Conservation (phyloP, 257 asterid species). For the Solanum rostratum region DNA sequence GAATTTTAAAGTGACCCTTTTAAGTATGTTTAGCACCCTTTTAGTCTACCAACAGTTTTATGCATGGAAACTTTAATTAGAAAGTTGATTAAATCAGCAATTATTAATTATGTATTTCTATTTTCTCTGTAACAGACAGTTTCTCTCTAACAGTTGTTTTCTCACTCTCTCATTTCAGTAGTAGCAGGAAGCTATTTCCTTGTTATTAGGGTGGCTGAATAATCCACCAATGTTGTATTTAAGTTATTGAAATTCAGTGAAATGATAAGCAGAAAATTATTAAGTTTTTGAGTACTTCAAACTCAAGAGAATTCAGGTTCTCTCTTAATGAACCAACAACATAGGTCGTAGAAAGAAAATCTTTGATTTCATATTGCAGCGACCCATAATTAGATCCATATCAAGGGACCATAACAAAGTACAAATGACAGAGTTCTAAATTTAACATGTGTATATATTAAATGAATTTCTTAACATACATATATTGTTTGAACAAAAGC, state of each 20-base stretch:
- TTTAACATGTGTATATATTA: too few relatives aligned
- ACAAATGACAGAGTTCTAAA: too few relatives aligned
- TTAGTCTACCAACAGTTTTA: neutral
- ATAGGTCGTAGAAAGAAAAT: neutral
- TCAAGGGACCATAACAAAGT: too few relatives aligned
- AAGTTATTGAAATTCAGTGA: neutral
- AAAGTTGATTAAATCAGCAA: neutral
- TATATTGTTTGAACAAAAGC: too few relatives aligned
- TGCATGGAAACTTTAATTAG: too few relatives aligned
- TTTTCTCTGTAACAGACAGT: neutral
- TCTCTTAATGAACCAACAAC: neutral
- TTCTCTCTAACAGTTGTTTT: too few relatives aligned
- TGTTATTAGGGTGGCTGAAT: too few relatives aligned
- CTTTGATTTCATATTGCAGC: too few relatives aligned
- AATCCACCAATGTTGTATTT: neutral
- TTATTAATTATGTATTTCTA: too few relatives aligned
- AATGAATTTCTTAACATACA: too few relatives aligned
- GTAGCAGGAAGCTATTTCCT: neutral
- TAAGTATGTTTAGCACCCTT: neutral
- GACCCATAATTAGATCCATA: too few relatives aligned
- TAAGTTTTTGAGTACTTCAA: neutral
- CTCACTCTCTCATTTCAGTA: neutral
- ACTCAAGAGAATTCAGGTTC: neutral
- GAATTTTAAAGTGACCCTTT: too few relatives aligned
- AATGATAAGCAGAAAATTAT: neutral